Evolutionary conservation across 345 rosid species (phyloP), one percentile per base, ranked within the genome.

Genomic region (Passiflora organensis): DNA sequence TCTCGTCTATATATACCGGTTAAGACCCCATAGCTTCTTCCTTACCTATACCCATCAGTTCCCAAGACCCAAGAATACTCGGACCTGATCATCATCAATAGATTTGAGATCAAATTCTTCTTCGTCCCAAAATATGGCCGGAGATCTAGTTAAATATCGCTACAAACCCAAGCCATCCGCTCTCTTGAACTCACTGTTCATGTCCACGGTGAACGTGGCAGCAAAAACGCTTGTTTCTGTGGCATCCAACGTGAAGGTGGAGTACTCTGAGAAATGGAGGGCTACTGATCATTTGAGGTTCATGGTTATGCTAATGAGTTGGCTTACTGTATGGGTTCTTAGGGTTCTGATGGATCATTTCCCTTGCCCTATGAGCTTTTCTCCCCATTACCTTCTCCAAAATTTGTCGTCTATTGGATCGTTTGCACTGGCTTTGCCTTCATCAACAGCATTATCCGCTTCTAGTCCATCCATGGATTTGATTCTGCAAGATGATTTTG

Each of bases 261-360:
- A 58, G 23, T 58, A 55, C 20, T 36, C 69, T 10, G 68, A 73
- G 48, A 76, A 69, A 57, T 86, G 86, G 96, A 76, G 68, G 58
- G 70, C 78, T 32, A 48, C 70, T 13, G 91, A 89, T 48, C 91
- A 89, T 51, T 63, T 86, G 49, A 75, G 84, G 80, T 86, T 82
- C 76, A 68, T 84, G 87, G 68, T 52, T 52, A 80, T 79, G 87
- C 69, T 89, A 38, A 72, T 76, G 78, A 72, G 81, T 16, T 89
- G 89, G 89, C 19, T 75, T 28, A 66, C 73, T 10, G 80, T 84
- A 20, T 79, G 91, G 89, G 59, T 72, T 38, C 74, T 86, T 43
- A 77, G 89, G 75, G 71, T 85, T 56, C 51, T 78, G 50, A 70
- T 76, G 85, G 87, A 83, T 67, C 66, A 65, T 63, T 56, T 83